These are phyloP conservation scores for Epichloe aotearoae DNA, from an alignment of 2,329 filamentous ascomycete genomes.

Conservation along the genomic window DNA sequence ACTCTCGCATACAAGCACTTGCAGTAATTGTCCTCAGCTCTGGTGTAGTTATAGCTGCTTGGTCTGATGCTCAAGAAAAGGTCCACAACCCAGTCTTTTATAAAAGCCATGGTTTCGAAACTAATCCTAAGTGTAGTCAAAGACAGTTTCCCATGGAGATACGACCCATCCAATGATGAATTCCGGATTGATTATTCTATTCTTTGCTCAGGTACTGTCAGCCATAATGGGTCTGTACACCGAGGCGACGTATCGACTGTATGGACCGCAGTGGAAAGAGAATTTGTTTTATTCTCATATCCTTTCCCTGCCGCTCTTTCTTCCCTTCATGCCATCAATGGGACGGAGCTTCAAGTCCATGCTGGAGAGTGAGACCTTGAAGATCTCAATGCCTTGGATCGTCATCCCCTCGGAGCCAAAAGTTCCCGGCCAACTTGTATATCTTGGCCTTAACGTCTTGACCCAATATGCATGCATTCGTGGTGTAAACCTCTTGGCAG, in stretches of 20 bases:
- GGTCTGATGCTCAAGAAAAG: conserved; percentile 79
- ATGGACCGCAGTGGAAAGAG: conserved; percentile 87
- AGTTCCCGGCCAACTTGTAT: conserved; percentile 57
- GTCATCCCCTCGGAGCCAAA: conserved; percentile 5
- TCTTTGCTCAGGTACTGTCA: conserved; percentile 77
- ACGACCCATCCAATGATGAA: conserved; percentile 19
- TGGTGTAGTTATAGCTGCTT: conserved; percentile 77
- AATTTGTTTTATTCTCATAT: conserved; percentile 88
- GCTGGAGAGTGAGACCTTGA: conserved; percentile 47
- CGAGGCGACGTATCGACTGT: conserved; percentile 73
- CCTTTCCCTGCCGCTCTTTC: conserved; percentile 62
- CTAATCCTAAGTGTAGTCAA: background rate
- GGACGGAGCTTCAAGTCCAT: conserved; percentile 50
- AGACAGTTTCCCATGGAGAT: background rate
- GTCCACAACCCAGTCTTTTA: conserved; percentile 28
- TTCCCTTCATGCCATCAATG: conserved; percentile 57
- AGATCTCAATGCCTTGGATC: conserved; percentile 12
- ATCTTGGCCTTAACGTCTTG: conserved; percentile 61
- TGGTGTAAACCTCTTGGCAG: conserved; percentile 86
- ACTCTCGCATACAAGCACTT: conserved; percentile 64
- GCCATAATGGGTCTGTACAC: conserved; percentile 94
- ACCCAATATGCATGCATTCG: conserved; percentile 94
- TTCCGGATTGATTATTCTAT: conserved; percentile 68
- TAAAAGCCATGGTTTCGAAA: background rate
- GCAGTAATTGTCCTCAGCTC: conserved; percentile 73